Conservation (phyloP, 2,329 filamentous ascomycete genomes). For the Penicillium sp. region DNA sequence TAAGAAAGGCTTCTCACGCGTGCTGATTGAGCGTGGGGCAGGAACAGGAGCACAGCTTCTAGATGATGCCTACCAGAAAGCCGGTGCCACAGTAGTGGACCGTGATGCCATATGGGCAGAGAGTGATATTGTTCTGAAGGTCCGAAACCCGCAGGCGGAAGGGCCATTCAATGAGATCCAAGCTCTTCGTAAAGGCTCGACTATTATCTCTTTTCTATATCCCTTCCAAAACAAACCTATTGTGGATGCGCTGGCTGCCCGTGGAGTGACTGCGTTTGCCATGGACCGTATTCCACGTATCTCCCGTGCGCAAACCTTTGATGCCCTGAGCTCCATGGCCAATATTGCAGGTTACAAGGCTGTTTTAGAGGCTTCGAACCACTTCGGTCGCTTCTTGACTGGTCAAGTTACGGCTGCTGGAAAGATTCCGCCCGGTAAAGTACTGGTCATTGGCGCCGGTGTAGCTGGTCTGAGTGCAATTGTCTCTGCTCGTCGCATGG, state of each 20-base stretch:
- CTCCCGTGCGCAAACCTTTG: slow-evolving; percentile 83
- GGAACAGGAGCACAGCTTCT: slow-evolving; percentile 74
- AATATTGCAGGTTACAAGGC: slow-evolving; percentile 95
- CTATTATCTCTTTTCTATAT: slow-evolving; percentile 80
- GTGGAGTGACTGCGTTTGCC: slow-evolving; percentile 75
- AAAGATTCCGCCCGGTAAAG: slow-evolving; percentile 86
- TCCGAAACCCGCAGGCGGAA: slow-evolving; percentile 68
- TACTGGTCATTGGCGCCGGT: slow-evolving; percentile 85
- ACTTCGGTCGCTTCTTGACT: slow-evolving; percentile 84
- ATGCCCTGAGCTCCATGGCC: slow-evolving; percentile 88
- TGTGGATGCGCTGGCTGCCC: slow-evolving; percentile 70
- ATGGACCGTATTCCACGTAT: slow-evolving; percentile 95
- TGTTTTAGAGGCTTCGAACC: slow-evolving; percentile 84
- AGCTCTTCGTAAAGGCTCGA: slow-evolving; percentile 67
- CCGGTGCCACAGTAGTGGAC: slow-evolving; percentile 76
- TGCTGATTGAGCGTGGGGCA: slow-evolving; percentile 80
- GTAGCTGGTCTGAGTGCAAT: slow-evolving; percentile 88
- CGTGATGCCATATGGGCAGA: slow-evolving; percentile 68
- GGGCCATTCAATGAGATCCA: slow-evolving; percentile 65
- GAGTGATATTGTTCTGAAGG: slow-evolving; percentile 80
- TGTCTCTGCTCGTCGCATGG: slow-evolving; percentile 79
- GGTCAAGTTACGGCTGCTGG: slow-evolving; percentile 89
- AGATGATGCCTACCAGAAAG: slow-evolving; percentile 73
- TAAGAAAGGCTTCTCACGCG: slow-evolving; percentile 78
- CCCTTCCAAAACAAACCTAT: slow-evolving; percentile 76